phyloP scores from a whole-genome alignment of 441 rosid species.

The Erodium trifolium region DNA sequence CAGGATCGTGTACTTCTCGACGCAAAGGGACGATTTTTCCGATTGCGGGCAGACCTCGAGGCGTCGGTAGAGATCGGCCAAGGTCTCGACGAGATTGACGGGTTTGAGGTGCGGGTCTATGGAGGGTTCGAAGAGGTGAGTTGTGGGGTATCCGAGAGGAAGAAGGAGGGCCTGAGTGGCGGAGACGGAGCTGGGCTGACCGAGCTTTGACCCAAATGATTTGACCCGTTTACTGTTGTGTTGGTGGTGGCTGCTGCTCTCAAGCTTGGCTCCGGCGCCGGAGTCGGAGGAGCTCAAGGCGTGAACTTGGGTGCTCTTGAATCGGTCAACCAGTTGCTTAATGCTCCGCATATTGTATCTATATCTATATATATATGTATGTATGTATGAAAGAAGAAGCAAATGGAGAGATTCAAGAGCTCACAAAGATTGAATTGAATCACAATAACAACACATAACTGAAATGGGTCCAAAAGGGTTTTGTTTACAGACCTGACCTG shows the following conservation, averaged over 20 bases:
- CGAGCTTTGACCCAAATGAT: conserved; percentile 8
- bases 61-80: conserved; percentile 54
- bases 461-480: background rate
- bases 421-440: background rate
- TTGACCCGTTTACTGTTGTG: background rate
- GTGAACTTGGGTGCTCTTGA: conserved; percentile 9
- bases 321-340: conserved; percentile 3
- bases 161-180: conserved; percentile 39
- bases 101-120: conserved; percentile 61
- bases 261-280: background rate
- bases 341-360: background rate
- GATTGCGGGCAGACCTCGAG: conserved; percentile 41
- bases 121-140: conserved; percentile 67
- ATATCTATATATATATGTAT: background rate
- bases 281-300: conserved; percentile 5
- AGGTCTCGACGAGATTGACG: conserved; percentile 56
- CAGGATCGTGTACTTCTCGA: conserved; percentile 43
- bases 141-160: conserved; percentile 62
- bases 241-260: background rate
- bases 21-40: conserved; percentile 37
- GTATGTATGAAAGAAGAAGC: background rate
- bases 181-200: conserved; percentile 10
- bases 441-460: background rate
- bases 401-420: background rate
- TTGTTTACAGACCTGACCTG: background rate